These are phyloP conservation scores for Myxozyma kluyveri DNA, from an alignment of 805 yeast species.

Conservation along the genomic window DNA sequence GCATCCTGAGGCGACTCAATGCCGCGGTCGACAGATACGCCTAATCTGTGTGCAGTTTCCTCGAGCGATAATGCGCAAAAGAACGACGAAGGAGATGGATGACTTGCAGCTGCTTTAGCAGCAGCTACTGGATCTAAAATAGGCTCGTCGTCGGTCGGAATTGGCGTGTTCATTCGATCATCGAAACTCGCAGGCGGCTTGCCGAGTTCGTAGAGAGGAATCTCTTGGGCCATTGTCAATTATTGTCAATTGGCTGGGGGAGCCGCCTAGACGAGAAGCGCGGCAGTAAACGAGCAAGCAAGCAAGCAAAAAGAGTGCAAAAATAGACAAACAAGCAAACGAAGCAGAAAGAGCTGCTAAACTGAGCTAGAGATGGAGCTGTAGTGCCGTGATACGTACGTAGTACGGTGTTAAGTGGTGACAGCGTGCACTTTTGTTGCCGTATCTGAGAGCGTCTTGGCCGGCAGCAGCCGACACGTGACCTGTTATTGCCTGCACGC, in stretches of 20 bases:
- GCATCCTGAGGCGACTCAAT: conserved; percentile 68
- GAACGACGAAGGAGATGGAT: conserved; percentile 56
- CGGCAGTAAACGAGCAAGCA: neutral
- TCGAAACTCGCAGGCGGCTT: neutral
- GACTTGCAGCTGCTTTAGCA: neutral
- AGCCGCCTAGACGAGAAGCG: neutral
- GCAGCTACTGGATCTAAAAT: neutral
- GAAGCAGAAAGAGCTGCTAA: neutral
- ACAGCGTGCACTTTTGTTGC: no score
- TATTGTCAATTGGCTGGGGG: neutral
- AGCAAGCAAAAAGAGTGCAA: neutral
- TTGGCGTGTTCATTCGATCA: neutral
- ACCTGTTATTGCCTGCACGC: neutral
- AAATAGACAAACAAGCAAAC: neutral
- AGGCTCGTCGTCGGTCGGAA: neutral
- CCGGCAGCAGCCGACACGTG: neutral
- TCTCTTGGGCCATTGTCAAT: neutral
- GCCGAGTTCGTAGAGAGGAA: neutral
- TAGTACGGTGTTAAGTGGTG: no score
- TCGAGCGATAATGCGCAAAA: conserved; percentile 61
- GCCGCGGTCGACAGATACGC: conserved; percentile 62
- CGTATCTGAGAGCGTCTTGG: neutral
- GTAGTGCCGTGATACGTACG: no score
- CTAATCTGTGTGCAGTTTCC: conserved; percentile 61
- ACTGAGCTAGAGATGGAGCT: neutral